Conservation (phyloP, 2,329 filamentous ascomycete genomes). For the Pseudocercospora fijiensis region DNA sequence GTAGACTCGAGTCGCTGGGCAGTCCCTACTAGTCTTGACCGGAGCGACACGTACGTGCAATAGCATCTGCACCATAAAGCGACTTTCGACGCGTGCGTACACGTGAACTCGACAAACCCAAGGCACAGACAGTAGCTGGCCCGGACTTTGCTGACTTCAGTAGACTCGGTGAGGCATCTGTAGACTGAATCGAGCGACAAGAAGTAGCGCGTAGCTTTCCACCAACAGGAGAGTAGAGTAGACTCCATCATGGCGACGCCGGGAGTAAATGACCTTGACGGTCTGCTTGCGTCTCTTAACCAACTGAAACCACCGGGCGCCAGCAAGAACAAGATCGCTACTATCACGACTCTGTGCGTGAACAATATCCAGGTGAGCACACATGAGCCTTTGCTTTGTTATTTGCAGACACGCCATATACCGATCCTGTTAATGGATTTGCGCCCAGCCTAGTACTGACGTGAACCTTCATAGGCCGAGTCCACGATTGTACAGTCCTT, state of each 20-base stretch:
- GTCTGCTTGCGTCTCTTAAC: slow-evolving; percentile 87
- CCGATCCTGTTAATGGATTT: not conserved
- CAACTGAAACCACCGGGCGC: slow-evolving; percentile 89
- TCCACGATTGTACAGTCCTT: slow-evolving; percentile 93
- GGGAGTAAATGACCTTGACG: slow-evolving; percentile 86
- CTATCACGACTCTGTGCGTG: slow-evolving; percentile 83
- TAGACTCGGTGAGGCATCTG: slow-evolving; percentile 28
- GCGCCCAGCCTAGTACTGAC: not conserved
- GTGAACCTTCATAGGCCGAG: slow-evolving; percentile 68
- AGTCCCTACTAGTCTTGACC: slow-evolving; percentile 1
- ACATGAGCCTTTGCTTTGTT: not conserved
- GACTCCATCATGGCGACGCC: slow-evolving; percentile 49
- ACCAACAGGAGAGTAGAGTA: slow-evolving; percentile 23
- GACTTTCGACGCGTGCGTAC: slow-evolving; percentile 6
- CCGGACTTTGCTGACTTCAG: slow-evolving; percentile 23
- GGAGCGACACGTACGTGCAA: slow-evolving; percentile 5
- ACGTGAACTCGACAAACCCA: slow-evolving; percentile 6
- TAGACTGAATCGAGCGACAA: slow-evolving; percentile 22
- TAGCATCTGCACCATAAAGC: slow-evolving; percentile 3
- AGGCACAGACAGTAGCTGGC: slow-evolving; percentile 22
- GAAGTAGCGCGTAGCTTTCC: slow-evolving; percentile 25
- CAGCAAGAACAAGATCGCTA: slow-evolving; percentile 85
- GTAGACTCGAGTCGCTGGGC: slow-evolving; percentile 7
- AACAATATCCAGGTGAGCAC: slow-evolving; percentile 79
- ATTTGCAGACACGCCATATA: not conserved